phyloP scores from a whole-genome alignment of 2,329 filamentous ascomycete genomes.

The Davidsoniella neocaledoniae region DNA sequence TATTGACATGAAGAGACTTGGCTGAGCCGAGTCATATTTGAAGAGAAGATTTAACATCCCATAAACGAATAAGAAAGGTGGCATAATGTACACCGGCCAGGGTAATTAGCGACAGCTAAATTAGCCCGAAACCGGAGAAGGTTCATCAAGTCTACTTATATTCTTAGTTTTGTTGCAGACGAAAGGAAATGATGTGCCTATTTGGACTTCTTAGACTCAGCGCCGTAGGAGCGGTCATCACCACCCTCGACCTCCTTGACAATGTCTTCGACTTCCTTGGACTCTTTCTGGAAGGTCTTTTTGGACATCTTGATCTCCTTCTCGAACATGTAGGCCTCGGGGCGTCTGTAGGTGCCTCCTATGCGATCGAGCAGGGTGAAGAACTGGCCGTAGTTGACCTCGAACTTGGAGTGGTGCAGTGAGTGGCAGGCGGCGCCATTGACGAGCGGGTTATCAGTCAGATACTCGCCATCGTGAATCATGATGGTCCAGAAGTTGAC shows the following conservation, averaged over 20 bases:
- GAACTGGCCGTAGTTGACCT: conserved; percentile 79
- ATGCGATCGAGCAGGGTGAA: conserved; percentile 83
- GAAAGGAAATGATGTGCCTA: conserved; percentile 14
- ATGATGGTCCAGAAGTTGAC: conserved; percentile 96
- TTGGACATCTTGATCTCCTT: conserved; percentile 74
- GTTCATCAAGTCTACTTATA: background rate
- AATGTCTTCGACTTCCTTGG: conserved; percentile 57
- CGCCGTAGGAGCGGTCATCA: conserved; percentile 34
- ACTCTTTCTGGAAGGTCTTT: conserved; percentile 63
- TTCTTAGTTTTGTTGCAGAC: background rate
- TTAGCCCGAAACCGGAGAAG: too few relatives aligned
- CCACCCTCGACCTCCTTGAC: conserved; percentile 51
- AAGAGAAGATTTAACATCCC: too few relatives aligned
- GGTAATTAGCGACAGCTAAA: too few relatives aligned
- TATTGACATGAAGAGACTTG: too few relatives aligned
- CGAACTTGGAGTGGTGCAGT: conserved; percentile 46
- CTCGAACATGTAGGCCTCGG: conserved; percentile 70
- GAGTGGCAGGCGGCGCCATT: conserved; percentile 87
- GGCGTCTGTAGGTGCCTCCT: conserved; percentile 71
- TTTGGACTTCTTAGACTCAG: conserved; percentile 30
- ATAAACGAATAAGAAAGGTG: too few relatives aligned
- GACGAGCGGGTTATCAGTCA: conserved; percentile 76
- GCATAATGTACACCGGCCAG: too few relatives aligned
- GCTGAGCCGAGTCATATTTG: background rate
- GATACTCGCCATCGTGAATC: conserved; percentile 91